phyloP scores from a whole-genome alignment of 192 early-diverging fungal species.

The Podila verticillata region DNA sequence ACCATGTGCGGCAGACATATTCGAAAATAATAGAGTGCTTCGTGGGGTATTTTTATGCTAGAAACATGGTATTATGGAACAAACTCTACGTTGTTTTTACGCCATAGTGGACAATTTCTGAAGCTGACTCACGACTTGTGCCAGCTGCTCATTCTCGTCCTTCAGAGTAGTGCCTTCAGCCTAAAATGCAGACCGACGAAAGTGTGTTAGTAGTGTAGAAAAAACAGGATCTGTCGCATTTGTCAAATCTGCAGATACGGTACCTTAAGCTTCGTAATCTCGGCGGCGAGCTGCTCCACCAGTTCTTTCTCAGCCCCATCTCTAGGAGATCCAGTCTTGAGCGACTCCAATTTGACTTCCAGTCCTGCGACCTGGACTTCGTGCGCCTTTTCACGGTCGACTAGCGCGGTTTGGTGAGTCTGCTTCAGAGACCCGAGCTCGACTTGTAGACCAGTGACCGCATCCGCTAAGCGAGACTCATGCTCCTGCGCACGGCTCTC shows the following conservation, averaged over 20 bases:
- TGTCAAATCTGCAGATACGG: neutral
- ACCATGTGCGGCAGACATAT: no score
- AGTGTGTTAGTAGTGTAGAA: neutral
- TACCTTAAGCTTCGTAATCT: constrained; percentile 55
- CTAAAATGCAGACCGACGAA: neutral
- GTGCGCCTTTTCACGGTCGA: neutral
- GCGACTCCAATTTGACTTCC: neutral
- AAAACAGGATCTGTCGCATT: neutral
- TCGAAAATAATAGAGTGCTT: no score
- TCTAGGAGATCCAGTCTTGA: neutral
- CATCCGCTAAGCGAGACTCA: neutral
- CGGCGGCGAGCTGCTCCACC: constrained; percentile 7
- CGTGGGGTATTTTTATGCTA: no score
- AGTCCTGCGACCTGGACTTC: neutral
- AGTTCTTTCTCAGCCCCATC: neutral
- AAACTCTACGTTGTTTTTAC: no score
- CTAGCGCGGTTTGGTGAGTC: neutral
- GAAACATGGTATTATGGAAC: no score
- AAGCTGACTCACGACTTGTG: constrained; percentile 5
- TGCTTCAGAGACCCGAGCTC: neutral
- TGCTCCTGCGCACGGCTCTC: neutral
- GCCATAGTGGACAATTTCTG: neutral
- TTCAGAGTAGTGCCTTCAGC: constrained; percentile 9
- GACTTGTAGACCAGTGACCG: neutral
- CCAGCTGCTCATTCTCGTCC: constrained; percentile 26